Evolutionary conservation across 805 yeast species (phyloP), one percentile per base, ranked within the genome.

Genomic region (Jamesozyma piceae): DNA sequence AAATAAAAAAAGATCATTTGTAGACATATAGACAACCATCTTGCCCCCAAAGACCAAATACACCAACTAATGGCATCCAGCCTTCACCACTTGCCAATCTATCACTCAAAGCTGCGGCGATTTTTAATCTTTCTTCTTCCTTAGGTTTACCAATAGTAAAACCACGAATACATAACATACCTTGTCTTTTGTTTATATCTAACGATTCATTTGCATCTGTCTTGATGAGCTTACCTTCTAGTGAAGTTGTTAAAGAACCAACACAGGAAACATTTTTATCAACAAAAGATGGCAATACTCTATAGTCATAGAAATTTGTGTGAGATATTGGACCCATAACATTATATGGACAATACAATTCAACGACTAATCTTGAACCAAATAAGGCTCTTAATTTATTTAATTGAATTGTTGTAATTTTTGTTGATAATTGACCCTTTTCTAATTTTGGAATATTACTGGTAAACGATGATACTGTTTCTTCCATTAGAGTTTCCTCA

Each of bases 1-100:
- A n/a, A n/a, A n/a, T n/a, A n/a, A n/a, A n/a, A n/a, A n/a, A n/a
- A n/a, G 20, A 4, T 31, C 17, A 48, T 45, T 48, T 54, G 39
- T 56, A 64, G 50, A 68, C 69, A 55, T 82, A 82, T 45, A 82
- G 69, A 54, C 89, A 81, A 2, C 89, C 89, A 58, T 82, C 90
- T 24, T 60, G 65, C 13, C 87, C 89, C 71, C 80, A 80, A 30
- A 67, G 66, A 0, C 86, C 88, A 29, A 49, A 53, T 0, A 78
- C 63, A 5, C 72, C 73, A 3, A 73, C 65, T 71, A 79, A 4
- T 60, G 72, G 72, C 67, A 67, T 63, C 72, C 72, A 68, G 18
- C 74, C 73, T 47, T 73, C 77, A 6, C 73, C 68, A n/a, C 72
- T 73, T 21, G 60, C 63, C 34, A 57, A 44, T 17, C 53, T 43